A percentile compares a stretch with the other conserved stretches of the same genome.
Conservation (phyloP, 140 eudicot species). For the Cichorium intybus region DNA sequence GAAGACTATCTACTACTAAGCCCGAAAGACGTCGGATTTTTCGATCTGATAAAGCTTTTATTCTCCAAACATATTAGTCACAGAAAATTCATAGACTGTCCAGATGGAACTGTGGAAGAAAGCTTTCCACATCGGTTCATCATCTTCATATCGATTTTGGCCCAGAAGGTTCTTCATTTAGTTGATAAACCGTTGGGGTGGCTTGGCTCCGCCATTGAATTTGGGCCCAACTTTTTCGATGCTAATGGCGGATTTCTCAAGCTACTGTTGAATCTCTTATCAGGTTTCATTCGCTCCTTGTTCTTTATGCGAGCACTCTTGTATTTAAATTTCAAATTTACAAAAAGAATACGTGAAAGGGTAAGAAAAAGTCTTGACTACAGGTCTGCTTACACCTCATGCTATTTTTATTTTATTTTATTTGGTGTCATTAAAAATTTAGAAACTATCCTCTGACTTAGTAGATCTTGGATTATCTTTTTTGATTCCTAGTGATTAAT, state of each 20-base stretch:
- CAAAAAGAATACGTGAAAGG: not conserved
- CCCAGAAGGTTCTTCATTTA: conserved; percentile 37
- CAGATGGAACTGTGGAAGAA: conserved; percentile 20
- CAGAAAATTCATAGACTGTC: conserved; percentile 45
- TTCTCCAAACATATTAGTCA: conserved; percentile 36
- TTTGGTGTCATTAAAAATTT: not conserved
- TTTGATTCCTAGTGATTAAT: not conserved
- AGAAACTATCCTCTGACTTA: not conserved
- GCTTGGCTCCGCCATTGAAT: conserved; percentile 41
- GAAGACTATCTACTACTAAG: conserved; percentile 46
- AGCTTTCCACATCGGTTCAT: conserved; percentile 33
- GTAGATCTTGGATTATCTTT: not conserved
- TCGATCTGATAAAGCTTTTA: conserved; percentile 34
- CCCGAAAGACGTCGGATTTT: conserved; percentile 42
- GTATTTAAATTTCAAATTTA: not conserved
- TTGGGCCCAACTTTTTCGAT: conserved; percentile 39
- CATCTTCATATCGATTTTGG: conserved; percentile 49
- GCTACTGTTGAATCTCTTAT: conserved; percentile 25
- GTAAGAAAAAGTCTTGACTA: not conserved
- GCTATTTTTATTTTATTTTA: not conserved
- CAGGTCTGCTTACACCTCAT: no score
- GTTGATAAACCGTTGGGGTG: conserved; percentile 28
- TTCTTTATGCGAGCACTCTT: not conserved
- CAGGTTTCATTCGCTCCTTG: conserved; percentile 35
- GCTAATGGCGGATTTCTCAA: conserved; percentile 34